Evolutionary conservation across 2,329 filamentous ascomycete species (phyloP), one percentile per base, ranked within the genome.

Genomic region (Aspergillus melleus): DNA sequence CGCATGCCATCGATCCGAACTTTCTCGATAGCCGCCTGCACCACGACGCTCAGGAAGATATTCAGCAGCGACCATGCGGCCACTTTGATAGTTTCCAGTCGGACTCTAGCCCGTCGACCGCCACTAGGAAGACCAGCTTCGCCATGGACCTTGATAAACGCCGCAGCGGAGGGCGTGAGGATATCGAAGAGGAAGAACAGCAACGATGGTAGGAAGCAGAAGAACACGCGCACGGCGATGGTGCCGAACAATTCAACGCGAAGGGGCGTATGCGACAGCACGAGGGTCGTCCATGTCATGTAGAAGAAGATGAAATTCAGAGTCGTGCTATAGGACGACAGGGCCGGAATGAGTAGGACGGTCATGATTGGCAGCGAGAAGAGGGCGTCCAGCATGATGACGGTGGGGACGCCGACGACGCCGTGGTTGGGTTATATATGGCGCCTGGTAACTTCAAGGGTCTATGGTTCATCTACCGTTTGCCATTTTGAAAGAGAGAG

Each of bases 291-390:
- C 92, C 92, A 96, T 67, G 91, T 94, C 79, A 96, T 85, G 74
- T 92, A 94, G 76, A 96, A 95, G 80, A 96, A 93, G 63, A 96
- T 79, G 24, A 96, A 79, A 74, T 95, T 96, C 64, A 96, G 81
- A 1, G 88, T 92, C 1, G 92, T 94, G 47, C 81, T 88, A 79
- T 89, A 92, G 6, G 90, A 89, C 6, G 86, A 84, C 59, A 87
- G 49, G 11, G 66, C 64, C 5, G 71, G 72, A 2, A 74, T 46
- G 9, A 74, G 62, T 39, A 73, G 63, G 22, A 74, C 42, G 1
- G 68, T 70, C 6, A 74, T 60, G 10, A 73, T 52, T 8, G 72
- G 71, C 6, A 75, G 55, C 0, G 71, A 70, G 53, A 75, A 65
- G 16, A 74, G 51, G 6, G 90, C 76, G 69, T 90, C 87, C 82